These are phyloP conservation scores for Micractinium sp. DNA, from an alignment of 139 green algal genomes.

Conservation along the genomic window DNA sequence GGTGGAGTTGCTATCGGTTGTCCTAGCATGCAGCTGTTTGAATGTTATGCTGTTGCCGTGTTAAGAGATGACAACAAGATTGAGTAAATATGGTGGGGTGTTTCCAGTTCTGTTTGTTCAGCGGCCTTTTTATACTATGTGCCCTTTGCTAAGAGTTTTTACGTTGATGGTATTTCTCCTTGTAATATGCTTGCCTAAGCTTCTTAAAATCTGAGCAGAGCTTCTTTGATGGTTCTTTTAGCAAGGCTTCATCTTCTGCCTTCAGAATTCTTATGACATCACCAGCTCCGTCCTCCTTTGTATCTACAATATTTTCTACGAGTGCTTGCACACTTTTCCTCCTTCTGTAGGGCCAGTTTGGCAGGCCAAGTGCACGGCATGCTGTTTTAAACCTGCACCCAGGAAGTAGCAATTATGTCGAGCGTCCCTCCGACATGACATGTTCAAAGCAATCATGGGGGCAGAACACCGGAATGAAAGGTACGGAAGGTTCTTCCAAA, in stretches of 20 bases:
- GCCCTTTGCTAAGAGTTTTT: neutral
- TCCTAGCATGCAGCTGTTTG: too few species aligned
- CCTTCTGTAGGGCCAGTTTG: neutral
- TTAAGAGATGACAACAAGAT: too few species aligned
- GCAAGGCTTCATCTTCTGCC: neutral
- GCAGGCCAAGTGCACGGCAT: neutral
- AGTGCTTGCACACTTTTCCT: constrained; percentile 2
- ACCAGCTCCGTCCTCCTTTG: neutral
- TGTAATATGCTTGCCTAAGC: constrained; percentile 3
- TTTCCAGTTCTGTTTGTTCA: too few species aligned
- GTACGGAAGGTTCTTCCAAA: too few species aligned
- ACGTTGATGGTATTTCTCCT: constrained; percentile 4
- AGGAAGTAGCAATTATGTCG: neutral
- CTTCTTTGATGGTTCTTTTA: constrained; percentile 5
- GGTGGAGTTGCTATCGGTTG: too few species aligned
- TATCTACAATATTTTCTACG: neutral
- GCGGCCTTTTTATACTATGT: neutral
- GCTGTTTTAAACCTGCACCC: constrained; percentile 3
- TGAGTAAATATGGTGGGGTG: too few species aligned
- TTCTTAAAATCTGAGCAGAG: constrained; percentile 1
- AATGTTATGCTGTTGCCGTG: too few species aligned
- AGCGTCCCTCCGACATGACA: too few species aligned
- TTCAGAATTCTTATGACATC: neutral
- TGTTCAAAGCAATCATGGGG: neutral
- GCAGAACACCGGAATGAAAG: too few species aligned